Evolutionary conservation across 495 filamentous ascomycete species (phyloP).

Genomic region (Neurospora hispaniola): DNA sequence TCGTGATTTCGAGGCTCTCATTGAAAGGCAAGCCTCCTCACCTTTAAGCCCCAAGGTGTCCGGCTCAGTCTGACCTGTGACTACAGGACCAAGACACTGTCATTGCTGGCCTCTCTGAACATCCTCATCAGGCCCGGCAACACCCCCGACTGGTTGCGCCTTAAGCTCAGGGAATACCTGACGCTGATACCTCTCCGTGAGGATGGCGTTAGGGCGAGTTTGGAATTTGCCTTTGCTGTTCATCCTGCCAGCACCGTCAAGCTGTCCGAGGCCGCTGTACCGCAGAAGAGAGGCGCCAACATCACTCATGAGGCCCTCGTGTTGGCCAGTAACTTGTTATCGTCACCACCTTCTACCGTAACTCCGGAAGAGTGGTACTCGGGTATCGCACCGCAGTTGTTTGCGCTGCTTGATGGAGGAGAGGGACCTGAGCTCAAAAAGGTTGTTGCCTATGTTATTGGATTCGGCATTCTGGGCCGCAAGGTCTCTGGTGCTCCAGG

Average conservation of each 20-base stretch:
- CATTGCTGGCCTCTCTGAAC: slow-evolving; percentile 36
- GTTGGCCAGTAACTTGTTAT: slow-evolving; percentile 52
- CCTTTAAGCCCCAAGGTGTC: background rate
- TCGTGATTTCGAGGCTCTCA: slow-evolving; percentile 27
- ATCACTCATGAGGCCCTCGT: slow-evolving; percentile 65
- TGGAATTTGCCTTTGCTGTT: slow-evolving; percentile 60
- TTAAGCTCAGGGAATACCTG: slow-evolving; percentile 44
- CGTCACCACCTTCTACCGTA: slow-evolving; percentile 50
- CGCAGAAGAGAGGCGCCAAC: slow-evolving; percentile 45
- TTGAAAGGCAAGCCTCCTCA: slow-evolving; percentile 28
- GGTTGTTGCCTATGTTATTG: slow-evolving; percentile 62
- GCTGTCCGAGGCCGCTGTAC: slow-evolving; percentile 25
- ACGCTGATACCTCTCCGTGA: slow-evolving; percentile 54
- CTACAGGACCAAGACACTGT: slow-evolving; percentile 32
- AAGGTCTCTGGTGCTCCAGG: slow-evolving; percentile 56
- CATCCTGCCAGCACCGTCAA: slow-evolving; percentile 37
- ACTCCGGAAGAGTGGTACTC: slow-evolving; percentile 49
- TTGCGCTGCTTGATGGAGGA: slow-evolving; percentile 54
- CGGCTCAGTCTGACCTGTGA: slow-evolving; percentile 18
- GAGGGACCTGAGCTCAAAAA: slow-evolving; percentile 53
- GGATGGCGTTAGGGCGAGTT: slow-evolving; percentile 54
- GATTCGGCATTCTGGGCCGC: slow-evolving; percentile 59
- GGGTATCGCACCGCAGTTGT: slow-evolving; percentile 54
- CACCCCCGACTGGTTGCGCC: slow-evolving; percentile 38
- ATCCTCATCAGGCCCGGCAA: slow-evolving; percentile 34